Conservation (phyloP, 2,329 filamentous ascomycete genomes). For the Trichoderma sp. region DNA sequence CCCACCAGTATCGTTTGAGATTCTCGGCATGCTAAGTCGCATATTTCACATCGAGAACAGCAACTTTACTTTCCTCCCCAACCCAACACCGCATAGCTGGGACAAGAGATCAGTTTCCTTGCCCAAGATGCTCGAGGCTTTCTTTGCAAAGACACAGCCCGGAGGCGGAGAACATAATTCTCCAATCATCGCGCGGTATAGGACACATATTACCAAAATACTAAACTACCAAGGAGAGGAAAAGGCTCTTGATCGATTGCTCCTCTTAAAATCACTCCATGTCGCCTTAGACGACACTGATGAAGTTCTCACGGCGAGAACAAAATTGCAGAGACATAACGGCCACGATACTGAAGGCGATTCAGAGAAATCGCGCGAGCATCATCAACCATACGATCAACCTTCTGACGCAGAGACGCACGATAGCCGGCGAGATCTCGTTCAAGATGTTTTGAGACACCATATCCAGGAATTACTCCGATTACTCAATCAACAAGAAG, state of each 20-base stretch:
- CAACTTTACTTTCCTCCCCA: constrained; percentile 59
- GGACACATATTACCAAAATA: constrained; percentile 36
- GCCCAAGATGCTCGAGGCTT: constrained; percentile 48
- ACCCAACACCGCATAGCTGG: constrained; percentile 60
- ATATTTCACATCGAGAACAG: constrained; percentile 55
- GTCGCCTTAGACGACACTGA: constrained; percentile 49
- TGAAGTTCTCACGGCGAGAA: constrained; percentile 46
- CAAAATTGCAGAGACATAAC: constrained; percentile 27
- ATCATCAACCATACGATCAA: background rate
- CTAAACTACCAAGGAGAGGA: constrained; percentile 34
- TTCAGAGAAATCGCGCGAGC: background rate
- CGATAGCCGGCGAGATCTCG: constrained; percentile 41
- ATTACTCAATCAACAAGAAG: constrained; percentile 49
- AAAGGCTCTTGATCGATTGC: constrained; percentile 37
- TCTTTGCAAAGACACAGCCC: constrained; percentile 38
- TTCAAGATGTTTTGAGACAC: constrained; percentile 52
- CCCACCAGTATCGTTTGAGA: constrained; percentile 57
- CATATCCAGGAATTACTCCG: constrained; percentile 55
- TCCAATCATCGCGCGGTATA: constrained; percentile 35
- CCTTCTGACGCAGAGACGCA: constrained; percentile 26
- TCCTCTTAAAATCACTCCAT: constrained; percentile 47
- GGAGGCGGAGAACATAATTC: constrained; percentile 31
- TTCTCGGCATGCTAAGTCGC: constrained; percentile 60
- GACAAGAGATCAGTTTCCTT: constrained; percentile 54
- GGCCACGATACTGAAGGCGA: background rate